These are phyloP conservation scores for Cucurbita argyrosperma DNA, from an alignment of 306 rosid genomes.

Conservation along the genomic window DNA sequence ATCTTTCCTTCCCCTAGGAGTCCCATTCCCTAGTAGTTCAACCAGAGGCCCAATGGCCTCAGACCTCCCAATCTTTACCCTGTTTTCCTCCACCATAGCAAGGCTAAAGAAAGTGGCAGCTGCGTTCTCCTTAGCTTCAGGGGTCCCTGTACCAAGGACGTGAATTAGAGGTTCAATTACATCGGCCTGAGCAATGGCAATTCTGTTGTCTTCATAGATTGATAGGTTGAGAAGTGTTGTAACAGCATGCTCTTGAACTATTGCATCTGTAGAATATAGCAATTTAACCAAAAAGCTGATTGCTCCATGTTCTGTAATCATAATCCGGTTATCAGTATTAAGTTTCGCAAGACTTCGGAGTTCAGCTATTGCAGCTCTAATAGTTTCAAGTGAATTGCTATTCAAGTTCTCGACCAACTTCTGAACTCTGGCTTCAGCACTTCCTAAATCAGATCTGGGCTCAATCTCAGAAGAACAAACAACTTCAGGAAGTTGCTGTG, in stretches of 20 bases:
- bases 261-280: conserved; percentile 44
- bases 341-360: conserved; percentile 75
- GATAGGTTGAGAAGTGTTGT: conserved; percentile 93
- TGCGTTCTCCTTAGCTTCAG: conserved; percentile 94
- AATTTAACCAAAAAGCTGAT: conserved; percentile 57
- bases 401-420: conserved; percentile 60
- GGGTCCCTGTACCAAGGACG: conserved; percentile 77
- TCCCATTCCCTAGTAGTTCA: conserved; percentile 80
- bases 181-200: conserved; percentile 59
- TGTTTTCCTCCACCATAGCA: conserved; percentile 85
- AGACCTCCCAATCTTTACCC: conserved; percentile 73
- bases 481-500: conserved; percentile 49
- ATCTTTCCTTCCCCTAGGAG: conserved; percentile 94
- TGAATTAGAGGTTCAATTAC: conserved; percentile 83
- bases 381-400: conserved; percentile 44
- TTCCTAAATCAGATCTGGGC: conserved; percentile 65
- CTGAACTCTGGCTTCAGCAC: conserved; percentile 54
- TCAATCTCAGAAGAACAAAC: conserved; percentile 35
- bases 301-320: conserved; percentile 78
- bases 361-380: conserved; percentile 62
- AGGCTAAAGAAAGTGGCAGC: conserved; percentile 98
- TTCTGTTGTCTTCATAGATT: conserved; percentile 69
- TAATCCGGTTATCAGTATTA: conserved; percentile 81
- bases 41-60: conserved; percentile 85
- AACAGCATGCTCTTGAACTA: conserved; percentile 84